phyloP scores from a whole-genome alignment of 148 eudicot genomes.

The Rhododendron ferrugineum region DNA sequence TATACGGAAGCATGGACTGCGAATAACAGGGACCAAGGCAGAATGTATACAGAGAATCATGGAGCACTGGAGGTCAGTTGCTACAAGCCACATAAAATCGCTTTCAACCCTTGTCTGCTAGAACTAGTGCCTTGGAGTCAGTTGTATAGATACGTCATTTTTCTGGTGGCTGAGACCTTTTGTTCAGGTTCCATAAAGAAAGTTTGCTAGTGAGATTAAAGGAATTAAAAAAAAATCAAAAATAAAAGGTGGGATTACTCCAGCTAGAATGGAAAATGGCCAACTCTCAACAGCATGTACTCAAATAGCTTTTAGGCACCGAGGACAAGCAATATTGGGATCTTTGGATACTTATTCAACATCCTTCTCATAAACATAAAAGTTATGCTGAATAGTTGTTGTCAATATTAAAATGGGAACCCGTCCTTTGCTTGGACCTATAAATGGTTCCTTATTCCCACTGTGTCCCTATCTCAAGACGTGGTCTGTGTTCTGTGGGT shows the following conservation, averaged over 20 bases:
- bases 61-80: conserved; percentile 70
- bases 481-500: not conserved
- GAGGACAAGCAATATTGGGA: not conserved
- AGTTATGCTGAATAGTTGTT: not conserved
- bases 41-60: conserved; percentile 55
- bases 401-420: not conserved
- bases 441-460: not conserved
- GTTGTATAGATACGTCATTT: not conserved
- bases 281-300: not conserved
- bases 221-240: too few relatives aligned
- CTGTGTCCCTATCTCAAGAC: not conserved
- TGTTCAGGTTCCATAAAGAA: not conserved
- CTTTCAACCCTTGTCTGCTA: not conserved
- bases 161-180: not conserved
- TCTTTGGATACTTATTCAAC: not conserved
- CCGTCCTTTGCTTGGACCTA: not conserved
- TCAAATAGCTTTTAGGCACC: not conserved
- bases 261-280: not conserved
- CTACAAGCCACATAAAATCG: not conserved
- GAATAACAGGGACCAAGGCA: conserved; percentile 74
- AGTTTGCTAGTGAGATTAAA: not conserved
- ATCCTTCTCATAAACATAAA: too few relatives aligned
- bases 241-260: not conserved
- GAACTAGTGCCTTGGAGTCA: not conserved
- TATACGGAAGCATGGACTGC: conserved; percentile 55